Conservation (phyloP, 2,329 filamentous ascomycete genomes). For the Fonsecaea nubica region DNA sequence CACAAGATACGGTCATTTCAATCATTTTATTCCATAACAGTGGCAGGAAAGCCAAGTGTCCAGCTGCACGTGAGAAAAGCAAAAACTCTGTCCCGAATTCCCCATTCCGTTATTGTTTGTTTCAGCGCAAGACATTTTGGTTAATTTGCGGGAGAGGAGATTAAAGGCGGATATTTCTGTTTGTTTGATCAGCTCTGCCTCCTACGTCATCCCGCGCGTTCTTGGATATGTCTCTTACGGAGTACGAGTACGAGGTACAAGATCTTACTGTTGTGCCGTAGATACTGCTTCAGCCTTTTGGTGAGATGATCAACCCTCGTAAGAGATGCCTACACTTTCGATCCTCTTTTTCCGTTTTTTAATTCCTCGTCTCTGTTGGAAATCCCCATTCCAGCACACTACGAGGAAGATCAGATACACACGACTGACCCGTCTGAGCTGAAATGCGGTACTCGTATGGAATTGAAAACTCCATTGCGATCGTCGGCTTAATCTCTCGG, state of each 20-base stretch:
- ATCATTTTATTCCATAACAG: background rate
- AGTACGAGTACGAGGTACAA: too few species aligned
- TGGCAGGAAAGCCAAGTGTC: background rate
- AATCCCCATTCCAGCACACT: too few species aligned
- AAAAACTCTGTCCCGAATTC: too few species aligned
- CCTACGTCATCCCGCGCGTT: conserved; percentile 11
- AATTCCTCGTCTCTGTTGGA: too few species aligned
- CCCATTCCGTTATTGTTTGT: background rate
- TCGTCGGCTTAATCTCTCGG: background rate
- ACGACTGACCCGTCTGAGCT: background rate
- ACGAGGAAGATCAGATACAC: too few species aligned
- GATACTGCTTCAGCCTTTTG: conserved; percentile 10
- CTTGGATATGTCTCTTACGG: too few species aligned
- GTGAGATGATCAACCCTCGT: conserved; percentile 5
- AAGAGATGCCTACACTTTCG: too few species aligned
- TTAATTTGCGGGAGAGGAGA: conserved; percentile 19
- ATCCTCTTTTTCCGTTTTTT: too few species aligned
- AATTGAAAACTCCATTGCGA: background rate
- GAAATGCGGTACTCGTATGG: conserved; percentile 1
- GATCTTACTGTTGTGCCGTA: too few species aligned
- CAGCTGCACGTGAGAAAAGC: background rate
- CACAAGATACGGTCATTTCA: conserved; percentile 1
- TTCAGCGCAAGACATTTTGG: conserved; percentile 1
- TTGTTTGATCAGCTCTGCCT: background rate
- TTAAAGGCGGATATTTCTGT: background rate